These are phyloP conservation scores for Ligustrum vulgare DNA, from an alignment of 257 asterid species.

Conservation along the genomic window DNA sequence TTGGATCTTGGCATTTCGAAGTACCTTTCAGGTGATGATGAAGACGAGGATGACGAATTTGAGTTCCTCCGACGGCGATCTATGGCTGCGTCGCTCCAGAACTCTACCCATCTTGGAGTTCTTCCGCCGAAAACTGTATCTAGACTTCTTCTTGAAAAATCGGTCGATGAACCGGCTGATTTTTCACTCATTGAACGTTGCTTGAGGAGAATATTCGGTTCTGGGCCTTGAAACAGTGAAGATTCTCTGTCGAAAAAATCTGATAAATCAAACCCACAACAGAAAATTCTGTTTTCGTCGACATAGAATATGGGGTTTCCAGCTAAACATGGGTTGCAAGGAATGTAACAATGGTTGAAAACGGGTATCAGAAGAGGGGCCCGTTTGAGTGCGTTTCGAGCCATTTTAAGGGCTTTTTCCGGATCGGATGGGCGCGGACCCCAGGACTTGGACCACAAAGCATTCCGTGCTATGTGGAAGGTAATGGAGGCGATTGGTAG, in stretches of 20 bases:
- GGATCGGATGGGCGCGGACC: conserved; percentile 72
- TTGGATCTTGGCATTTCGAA: too few relatives aligned
- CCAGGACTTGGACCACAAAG: conserved; percentile 91
- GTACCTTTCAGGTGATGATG: too few relatives aligned
- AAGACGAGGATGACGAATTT: too few relatives aligned
- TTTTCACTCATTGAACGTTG: conserved; percentile 30
- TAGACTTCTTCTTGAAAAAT: too few relatives aligned
- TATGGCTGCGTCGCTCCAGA: too few relatives aligned
- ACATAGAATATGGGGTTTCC: conserved; percentile 91
- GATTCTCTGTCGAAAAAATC: conserved; percentile 90
- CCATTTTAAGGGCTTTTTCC: conserved; percentile 71
- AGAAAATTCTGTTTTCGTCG: conserved; percentile 75
- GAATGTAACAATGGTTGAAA: conserved; percentile 86
- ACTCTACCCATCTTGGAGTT: too few relatives aligned
- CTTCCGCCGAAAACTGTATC: too few relatives aligned
- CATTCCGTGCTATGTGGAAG: conserved; percentile 75
- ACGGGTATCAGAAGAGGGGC: conserved; percentile 86
- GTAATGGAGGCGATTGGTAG: conserved; percentile 82
- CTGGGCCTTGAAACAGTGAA: conserved; percentile 38
- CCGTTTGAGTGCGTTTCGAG: conserved; percentile 71
- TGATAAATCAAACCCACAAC: conserved; percentile 82
- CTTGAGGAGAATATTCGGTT: conserved; percentile 32
- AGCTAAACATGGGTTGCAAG: conserved; percentile 78
- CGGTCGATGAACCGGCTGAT: too few relatives aligned
- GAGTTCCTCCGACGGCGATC: too few relatives aligned